A percentile compares a stretch with the other conserved stretches of the same genome.
phyloP scores from a whole-genome alignment of 2,329 filamentous ascomycete genomes.

The Knufia fluminis region DNA sequence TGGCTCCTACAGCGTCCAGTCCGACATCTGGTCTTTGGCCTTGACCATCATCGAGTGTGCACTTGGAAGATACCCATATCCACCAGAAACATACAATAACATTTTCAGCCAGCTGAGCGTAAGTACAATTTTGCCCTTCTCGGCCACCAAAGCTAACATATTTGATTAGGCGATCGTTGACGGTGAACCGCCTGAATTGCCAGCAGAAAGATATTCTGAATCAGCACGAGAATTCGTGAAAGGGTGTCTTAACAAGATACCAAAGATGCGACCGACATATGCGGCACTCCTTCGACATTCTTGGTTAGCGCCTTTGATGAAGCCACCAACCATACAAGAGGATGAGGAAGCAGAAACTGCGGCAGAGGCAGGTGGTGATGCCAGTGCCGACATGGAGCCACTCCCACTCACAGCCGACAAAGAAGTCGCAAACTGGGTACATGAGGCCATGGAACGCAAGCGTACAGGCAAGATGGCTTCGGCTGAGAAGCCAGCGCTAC shows the following conservation, averaged over 20 bases:
- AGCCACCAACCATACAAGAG: constrained; percentile 65
- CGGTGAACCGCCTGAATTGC: constrained; percentile 85
- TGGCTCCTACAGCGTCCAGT: constrained; percentile 91
- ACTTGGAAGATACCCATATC: constrained; percentile 88
- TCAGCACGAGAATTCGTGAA: constrained; percentile 77
- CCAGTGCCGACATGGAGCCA: constrained; percentile 34
- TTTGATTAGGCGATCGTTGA: constrained; percentile 79
- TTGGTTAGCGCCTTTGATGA: constrained; percentile 70
- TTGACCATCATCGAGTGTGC: constrained; percentile 94
- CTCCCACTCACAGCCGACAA: constrained; percentile 52
- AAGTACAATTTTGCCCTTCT: constrained; percentile 39
- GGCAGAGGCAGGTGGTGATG: constrained; percentile 30
- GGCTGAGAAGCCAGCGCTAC: constrained; percentile 66
- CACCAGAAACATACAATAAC: constrained; percentile 93
- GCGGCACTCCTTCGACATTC: constrained; percentile 78
- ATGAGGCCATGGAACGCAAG: constrained; percentile 57
- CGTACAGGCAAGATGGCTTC: constrained; percentile 48
- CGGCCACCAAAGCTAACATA: constrained; percentile 18
- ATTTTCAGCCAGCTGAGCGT: constrained; percentile 97
- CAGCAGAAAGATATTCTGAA: constrained; percentile 66
- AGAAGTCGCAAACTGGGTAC: constrained; percentile 84
- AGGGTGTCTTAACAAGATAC: constrained; percentile 84
- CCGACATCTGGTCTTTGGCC: constrained; percentile 94
- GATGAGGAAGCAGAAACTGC: constrained; percentile 55
- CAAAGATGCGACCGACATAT: constrained; percentile 88